phyloP scores from a whole-genome alignment of 192 early-diverging fungal species.

The Entomortierella parvispora region DNA sequence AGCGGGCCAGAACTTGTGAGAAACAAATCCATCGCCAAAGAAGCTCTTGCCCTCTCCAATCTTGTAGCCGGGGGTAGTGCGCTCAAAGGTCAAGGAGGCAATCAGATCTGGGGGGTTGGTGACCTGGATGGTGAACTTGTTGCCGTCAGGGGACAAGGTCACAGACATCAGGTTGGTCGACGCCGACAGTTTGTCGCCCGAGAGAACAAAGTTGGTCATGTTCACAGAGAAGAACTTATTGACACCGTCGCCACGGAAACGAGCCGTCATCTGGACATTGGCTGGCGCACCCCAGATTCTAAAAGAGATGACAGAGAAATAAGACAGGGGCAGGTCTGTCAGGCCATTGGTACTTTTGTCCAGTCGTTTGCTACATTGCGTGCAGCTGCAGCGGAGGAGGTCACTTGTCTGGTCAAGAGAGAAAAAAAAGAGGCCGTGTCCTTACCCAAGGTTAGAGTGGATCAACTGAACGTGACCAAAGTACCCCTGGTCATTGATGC shows the following conservation, averaged over 20 bases:
- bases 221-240: constrained; percentile 80
- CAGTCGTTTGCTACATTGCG: no score
- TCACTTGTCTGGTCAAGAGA: no score
- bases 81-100: constrained; percentile 74
- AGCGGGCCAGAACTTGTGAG: constrained; percentile 87
- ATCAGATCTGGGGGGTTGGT: constrained; percentile 71
- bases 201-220: constrained; percentile 77
- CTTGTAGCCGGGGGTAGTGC: constrained; percentile 78
- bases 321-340: constrained; percentile 44
- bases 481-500: constrained; percentile 75
- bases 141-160: constrained; percentile 54
- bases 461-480: constrained; percentile 91
- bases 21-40: constrained; percentile 77
- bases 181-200: constrained; percentile 77
- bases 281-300: constrained; percentile 59
- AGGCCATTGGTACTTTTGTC: neutral
- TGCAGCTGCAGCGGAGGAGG: no score
- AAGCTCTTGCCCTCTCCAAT: constrained; percentile 84
- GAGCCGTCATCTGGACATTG: constrained; percentile 78
- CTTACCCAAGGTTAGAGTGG: constrained; percentile 85
- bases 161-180: constrained; percentile 81
- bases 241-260: constrained; percentile 77
- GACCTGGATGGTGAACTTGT: constrained; percentile 63
- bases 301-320: neutral
- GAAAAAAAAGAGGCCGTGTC: neutral